A percentile compares a stretch with the other conserved stretches of the same genome.
phyloP scores from a whole-genome alignment of 495 filamentous ascomycete species.

The Daldinia decipiens region DNA sequence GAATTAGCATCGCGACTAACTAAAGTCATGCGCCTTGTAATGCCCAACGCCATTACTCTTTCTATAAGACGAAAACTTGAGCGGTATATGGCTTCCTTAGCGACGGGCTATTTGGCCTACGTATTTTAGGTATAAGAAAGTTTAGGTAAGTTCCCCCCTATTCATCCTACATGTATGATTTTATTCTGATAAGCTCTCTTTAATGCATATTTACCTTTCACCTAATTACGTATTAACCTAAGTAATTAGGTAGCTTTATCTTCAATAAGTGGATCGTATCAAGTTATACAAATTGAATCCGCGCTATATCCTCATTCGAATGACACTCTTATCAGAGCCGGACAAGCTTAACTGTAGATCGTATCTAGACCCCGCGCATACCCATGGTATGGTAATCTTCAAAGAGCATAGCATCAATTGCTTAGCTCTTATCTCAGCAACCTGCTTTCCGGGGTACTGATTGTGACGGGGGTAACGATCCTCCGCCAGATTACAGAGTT shows the following conservation, averaged over 20 bases:
- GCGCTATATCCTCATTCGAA: background rate
- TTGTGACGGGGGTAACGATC: background rate
- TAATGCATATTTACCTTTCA: background rate
- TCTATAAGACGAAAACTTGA: background rate
- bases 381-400: background rate
- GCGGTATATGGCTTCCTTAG: background rate
- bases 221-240: background rate
- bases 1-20: conserved; percentile 1
- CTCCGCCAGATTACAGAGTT: no score
- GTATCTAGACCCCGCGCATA: background rate
- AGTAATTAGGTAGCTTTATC: no score
- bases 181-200: background rate
- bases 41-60: background rate
- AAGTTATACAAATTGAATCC: background rate
- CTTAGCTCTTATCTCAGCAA: background rate
- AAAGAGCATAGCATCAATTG: background rate
- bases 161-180: background rate
- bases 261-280: background rate
- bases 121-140: background rate
- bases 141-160: background rate
- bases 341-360: background rate
- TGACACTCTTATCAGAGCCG: no score
- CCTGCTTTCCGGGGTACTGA: background rate
- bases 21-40: background rate
- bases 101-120: background rate